A percentile compares a stretch with the other conserved stretches of the same genome.
Conservation (phyloP, 2,329 filamentous ascomycete genomes). For the Byssothecium circinans region DNA sequence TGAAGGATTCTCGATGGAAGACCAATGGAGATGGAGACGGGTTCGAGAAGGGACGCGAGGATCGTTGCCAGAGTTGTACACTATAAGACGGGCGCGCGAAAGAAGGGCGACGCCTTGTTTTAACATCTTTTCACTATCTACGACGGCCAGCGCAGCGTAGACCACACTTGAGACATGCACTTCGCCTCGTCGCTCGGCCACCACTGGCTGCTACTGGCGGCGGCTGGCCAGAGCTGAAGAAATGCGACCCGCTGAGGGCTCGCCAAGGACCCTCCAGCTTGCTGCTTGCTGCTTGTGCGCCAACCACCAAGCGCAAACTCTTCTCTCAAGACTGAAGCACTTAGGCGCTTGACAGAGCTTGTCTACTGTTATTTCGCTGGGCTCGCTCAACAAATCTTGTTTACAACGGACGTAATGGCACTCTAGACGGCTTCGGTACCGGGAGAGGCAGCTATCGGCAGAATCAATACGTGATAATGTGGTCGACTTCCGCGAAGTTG, state of each 20-base stretch:
- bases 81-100: slow-evolving; percentile 1
- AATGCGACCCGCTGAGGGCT: slow-evolving; percentile 18
- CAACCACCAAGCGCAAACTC: no score
- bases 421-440: not conserved
- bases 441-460: not conserved
- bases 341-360: no score
- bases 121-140: slow-evolving; percentile 7
- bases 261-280: not conserved
- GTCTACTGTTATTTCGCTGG: no score
- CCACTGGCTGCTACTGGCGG: slow-evolving; percentile 13
- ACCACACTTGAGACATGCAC: slow-evolving; percentile 12
- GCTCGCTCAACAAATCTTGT: not conserved
- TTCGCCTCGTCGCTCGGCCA: slow-evolving; percentile 18
- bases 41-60: slow-evolving; percentile 23
- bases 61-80: slow-evolving; percentile 10
- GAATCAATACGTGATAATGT: no score
- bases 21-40: not conserved
- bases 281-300: not conserved
- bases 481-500: no score
- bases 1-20: slow-evolving; percentile 16
- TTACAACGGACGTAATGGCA: not conserved
- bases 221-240: slow-evolving; percentile 20
- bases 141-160: not conserved
- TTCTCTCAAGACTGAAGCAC: not conserved
- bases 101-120: slow-evolving; percentile 6